Percentiles rank a stretch among this genome's conserved stretches.
Evolutionary conservation across 305 asterid genomes (phyloP).

Genomic region (Coffea humblotiana): DNA sequence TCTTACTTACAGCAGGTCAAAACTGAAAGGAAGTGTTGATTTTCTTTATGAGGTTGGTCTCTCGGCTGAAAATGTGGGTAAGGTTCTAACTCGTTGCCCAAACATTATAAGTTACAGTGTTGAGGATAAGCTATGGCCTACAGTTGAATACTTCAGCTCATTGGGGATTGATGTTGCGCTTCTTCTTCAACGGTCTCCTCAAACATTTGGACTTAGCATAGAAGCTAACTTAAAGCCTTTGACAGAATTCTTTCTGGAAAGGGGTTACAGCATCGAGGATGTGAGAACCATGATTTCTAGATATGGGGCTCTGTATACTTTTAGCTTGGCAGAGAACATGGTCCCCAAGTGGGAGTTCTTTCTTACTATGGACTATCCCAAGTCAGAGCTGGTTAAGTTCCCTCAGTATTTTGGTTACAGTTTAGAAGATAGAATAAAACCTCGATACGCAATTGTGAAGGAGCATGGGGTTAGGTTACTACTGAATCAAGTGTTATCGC

Average conservation of each 20-base stretch:
- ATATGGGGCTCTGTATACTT: constrained; percentile 77
- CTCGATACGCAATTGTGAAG: constrained; percentile 61
- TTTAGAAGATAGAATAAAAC: constrained; percentile 78
- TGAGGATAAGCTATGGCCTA: constrained; percentile 81
- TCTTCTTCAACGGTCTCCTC: constrained; percentile 77
- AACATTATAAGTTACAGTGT: constrained; percentile 80
- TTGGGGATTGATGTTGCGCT: constrained; percentile 67
- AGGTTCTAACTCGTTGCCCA: constrained; percentile 78
- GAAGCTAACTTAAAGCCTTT: constrained; percentile 79
- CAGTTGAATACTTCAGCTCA: constrained; percentile 68
- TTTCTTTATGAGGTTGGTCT: constrained; percentile 87
- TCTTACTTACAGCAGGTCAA: constrained; percentile 83
- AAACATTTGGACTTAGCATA: constrained; percentile 86
- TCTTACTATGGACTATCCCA: constrained; percentile 64
- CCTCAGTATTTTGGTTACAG: constrained; percentile 95
- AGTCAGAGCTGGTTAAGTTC: constrained; percentile 69
- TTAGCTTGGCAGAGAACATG: constrained; percentile 67
- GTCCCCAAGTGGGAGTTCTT: constrained; percentile 82
- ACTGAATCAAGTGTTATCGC: constrained; percentile 73
- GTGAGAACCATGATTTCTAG: constrained; percentile 67
- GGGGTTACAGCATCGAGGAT: constrained; percentile 59
- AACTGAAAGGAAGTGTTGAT: constrained; percentile 64
- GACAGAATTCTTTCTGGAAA: constrained; percentile 68
- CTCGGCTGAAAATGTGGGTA: constrained; percentile 71
- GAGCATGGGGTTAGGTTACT: constrained; percentile 56